Base-by-base conservation (phyloP, 345 rosid genomes). In the Moricandia moricandioides region DNA sequence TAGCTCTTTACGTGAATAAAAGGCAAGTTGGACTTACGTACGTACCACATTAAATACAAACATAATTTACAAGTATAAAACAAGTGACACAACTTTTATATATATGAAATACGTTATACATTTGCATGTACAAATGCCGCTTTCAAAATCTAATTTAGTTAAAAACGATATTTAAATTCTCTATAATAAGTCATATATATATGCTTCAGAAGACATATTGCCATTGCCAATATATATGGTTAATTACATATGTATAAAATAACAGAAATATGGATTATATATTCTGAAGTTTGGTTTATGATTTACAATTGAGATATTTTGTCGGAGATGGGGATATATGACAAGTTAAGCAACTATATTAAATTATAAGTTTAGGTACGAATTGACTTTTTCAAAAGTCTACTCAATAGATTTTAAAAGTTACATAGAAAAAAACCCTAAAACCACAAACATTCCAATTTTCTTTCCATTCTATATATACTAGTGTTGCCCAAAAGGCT, bases 341-440 rank as follows among this genome's bases (percentile, higher is more conserved):
- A 69, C 74, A 69, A 69, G 57, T 37, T 26, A 18, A 55, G 7
- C 11, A 59, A 65, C 8, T 71, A 7, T 18, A 67, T 58, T 58
- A 54, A 54, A 54, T 62, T 69, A 64, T 13, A 31, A 40, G 71
- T 66, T 66, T 81, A 69, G 76, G 76, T 51, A 74, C 70, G 30
- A 45, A 33, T 82, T 82, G 83, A 79, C 81, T 66, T 64, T 67
- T 66, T 16, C 29, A 75, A 69, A 83, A 72, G 86, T 83, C 86
- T 78, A 78, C 79, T 51, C 29, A 67, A 40, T 63, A 76, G 51
- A 83, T 33, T 47, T 8, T 14, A 31, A 59, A 74, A 79, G 60
- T 27, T 65, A 7, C 72, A 67, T 51, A 40, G 12, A 66, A 56
- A 59, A 59, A 54, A 45, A 52, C 33, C 69, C 78, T 30, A 70